Evolutionary conservation across 148 eudicot species (phyloP).

Genomic region (Chenopodium quinoa): DNA sequence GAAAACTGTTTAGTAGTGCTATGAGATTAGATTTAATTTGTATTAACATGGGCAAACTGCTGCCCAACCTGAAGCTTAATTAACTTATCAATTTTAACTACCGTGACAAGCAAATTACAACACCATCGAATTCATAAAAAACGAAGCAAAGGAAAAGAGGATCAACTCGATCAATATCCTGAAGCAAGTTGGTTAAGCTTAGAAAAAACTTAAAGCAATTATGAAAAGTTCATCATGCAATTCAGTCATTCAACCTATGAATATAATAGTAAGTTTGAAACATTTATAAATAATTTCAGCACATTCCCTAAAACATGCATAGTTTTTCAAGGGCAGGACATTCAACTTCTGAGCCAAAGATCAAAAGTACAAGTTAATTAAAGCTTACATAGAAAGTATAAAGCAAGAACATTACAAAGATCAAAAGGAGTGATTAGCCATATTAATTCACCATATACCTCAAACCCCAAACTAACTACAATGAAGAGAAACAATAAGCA

Average conservation of each 20-base stretch:
- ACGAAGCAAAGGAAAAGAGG: not conserved
- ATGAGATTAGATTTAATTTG: not conserved
- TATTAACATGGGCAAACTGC: not conserved
- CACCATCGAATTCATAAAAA: not conserved
- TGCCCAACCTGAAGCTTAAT: not conserved
- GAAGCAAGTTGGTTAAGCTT: not conserved
- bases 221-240: not conserved
- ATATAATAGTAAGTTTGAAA: not conserved
- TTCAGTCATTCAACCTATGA: not conserved
- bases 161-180: not conserved
- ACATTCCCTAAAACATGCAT: not conserved
- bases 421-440: constrained; percentile 22
- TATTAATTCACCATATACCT: constrained; percentile 37
- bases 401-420: constrained; percentile 1
- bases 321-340: not conserved
- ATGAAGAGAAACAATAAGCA: constrained; percentile 21
- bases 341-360: not conserved
- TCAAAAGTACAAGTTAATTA: not conserved
- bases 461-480: constrained; percentile 43
- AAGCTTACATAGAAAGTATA: not conserved
- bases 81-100: not conserved
- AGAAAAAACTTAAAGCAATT: not conserved
- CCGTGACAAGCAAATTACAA: not conserved
- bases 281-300: not conserved
- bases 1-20: not conserved